A percentile compares a stretch with the other conserved stretches of the same genome.
phyloP scores from a whole-genome alignment of 805 yeast species.

The Candida maltosa region DNA sequence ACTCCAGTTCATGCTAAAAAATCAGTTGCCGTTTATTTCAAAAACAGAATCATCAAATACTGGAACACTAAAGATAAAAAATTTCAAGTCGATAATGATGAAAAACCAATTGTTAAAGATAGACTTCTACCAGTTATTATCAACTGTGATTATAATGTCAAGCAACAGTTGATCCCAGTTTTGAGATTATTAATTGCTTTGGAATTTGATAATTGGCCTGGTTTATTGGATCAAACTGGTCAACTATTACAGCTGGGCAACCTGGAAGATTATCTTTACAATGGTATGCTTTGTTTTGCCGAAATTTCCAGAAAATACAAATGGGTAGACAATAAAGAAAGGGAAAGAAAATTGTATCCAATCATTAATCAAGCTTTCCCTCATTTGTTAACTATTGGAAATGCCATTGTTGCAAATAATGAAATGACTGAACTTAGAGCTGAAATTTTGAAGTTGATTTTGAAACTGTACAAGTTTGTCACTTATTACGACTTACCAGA shows the following conservation, averaged over 20 bases:
- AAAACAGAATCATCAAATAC: conserved; percentile 62
- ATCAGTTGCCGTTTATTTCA: conserved; percentile 80
- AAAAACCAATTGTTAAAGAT: conserved; percentile 69
- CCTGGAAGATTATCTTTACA: conserved; percentile 33
- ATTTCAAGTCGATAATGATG: conserved; percentile 55
- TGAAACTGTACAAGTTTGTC: conserved; percentile 76
- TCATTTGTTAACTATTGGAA: conserved; percentile 62
- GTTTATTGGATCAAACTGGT: conserved; percentile 29
- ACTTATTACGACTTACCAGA: conserved; percentile 71
- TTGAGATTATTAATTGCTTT: conserved; percentile 28
- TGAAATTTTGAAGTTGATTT: conserved; percentile 69
- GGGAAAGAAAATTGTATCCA: conserved; percentile 29
- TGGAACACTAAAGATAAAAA: conserved; percentile 46
- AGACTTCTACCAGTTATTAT: conserved; percentile 65
- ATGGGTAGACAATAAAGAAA: conserved; percentile 59
- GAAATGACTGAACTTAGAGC: conserved; percentile 41
- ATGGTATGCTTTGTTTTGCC: conserved; percentile 68
- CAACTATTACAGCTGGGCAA: conserved; percentile 21
- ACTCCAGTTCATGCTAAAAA: conserved; percentile 43
- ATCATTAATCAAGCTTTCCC: conserved; percentile 63
- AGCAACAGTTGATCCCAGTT: conserved; percentile 38
- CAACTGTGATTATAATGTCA: conserved; percentile 24
- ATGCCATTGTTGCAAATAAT: conserved; percentile 35
- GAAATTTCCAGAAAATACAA: conserved; percentile 71
- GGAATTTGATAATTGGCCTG: conserved; percentile 37